Percentiles rank a stretch among this genome's conserved stretches.
These are phyloP conservation scores for Neoscytalidium dimidiatum DNA, from an alignment of 2,329 filamentous ascomycete genomes.

Conservation along the genomic window DNA sequence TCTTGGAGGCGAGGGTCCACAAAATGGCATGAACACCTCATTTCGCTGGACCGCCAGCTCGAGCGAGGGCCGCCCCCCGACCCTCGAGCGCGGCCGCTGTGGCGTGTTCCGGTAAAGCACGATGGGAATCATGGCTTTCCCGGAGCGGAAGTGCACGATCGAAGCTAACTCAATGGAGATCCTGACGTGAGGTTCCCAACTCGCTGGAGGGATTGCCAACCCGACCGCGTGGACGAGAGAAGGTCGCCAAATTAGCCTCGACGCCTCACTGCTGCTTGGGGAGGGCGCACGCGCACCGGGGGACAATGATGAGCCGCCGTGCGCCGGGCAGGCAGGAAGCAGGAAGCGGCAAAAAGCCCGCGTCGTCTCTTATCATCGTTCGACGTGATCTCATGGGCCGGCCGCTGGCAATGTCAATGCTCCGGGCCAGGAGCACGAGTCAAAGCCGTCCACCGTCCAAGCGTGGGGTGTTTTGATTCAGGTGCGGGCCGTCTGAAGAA, in stretches of 20 bases:
- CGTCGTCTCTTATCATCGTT: conserved; percentile 7
- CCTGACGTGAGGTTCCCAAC: conserved; percentile 7
- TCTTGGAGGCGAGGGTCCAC: conserved; percentile 20
- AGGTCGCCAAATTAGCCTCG: conserved; percentile 4
- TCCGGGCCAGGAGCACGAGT: conserved; percentile 23
- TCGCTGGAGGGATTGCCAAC: conserved; percentile 11
- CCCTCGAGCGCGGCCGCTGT: conserved; percentile 18
- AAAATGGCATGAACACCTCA: conserved; percentile 20
- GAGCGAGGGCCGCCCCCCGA: conserved; percentile 14
- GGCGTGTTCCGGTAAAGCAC: conserved; percentile 15
- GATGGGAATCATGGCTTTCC: conserved; percentile 15
- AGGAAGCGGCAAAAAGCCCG: not conserved
- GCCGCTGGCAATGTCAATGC: not conserved
- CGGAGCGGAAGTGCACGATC: conserved; percentile 18
- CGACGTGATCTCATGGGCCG: conserved; percentile 7
- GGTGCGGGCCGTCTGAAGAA: conserved; percentile 28
- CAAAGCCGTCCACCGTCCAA: conserved; percentile 22
- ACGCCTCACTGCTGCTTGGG: not conserved
- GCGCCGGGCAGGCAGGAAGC: not conserved
- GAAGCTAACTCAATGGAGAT: conserved; percentile 9
- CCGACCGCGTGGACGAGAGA: conserved; percentile 4
- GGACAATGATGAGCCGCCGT: not conserved
- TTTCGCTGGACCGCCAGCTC: conserved; percentile 17
- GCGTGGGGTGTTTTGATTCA: conserved; percentile 23
- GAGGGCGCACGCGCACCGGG: not conserved